Conservation (phyloP, 78 protist genomes). For the Anaeramoeba flamelloides region DNA sequence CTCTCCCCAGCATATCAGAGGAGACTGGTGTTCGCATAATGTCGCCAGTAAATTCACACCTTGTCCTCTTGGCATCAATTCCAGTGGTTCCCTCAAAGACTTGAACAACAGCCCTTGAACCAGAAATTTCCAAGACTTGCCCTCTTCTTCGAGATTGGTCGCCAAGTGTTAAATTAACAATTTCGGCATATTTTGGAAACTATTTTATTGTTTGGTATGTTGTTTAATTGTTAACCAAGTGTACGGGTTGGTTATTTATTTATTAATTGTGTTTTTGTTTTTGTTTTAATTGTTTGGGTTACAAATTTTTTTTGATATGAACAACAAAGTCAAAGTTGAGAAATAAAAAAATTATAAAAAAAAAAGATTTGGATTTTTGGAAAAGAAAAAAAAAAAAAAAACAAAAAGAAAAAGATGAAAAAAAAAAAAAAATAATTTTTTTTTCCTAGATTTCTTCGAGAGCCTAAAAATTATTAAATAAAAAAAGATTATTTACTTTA, state of each 20-base stretch:
- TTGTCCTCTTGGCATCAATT: slow-evolving; percentile 79
- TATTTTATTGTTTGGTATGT: too few species aligned
- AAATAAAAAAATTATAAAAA: neutral
- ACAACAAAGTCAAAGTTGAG: too few species aligned
- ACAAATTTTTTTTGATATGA: too few species aligned
- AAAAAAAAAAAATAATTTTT: neutral
- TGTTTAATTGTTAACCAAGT: too few species aligned
- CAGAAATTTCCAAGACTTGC: too few species aligned
- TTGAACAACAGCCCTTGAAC: slow-evolving; percentile 90
- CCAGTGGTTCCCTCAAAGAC: slow-evolving; percentile 97
- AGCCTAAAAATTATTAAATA: neutral
- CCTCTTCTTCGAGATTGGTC: too few species aligned
- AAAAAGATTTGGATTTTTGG: neutral
- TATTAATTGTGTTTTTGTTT: too few species aligned
- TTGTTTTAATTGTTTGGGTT: too few species aligned
- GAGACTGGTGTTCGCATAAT: slow-evolving; percentile 68
- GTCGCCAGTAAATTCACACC: slow-evolving; percentile 86
- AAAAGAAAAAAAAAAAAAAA: neutral
- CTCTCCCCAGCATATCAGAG: slow-evolving; percentile 98
- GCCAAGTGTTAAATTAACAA: slow-evolving; percentile 85
- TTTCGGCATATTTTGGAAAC: slow-evolving; percentile 82
- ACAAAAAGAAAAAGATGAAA: neutral
- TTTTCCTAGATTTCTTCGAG: neutral
- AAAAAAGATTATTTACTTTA: slow-evolving; percentile 26
- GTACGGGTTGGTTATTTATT: too few species aligned